phyloP scores from a whole-genome alignment of 83 land plant genomes.

The Picea engelmannii region DNA sequence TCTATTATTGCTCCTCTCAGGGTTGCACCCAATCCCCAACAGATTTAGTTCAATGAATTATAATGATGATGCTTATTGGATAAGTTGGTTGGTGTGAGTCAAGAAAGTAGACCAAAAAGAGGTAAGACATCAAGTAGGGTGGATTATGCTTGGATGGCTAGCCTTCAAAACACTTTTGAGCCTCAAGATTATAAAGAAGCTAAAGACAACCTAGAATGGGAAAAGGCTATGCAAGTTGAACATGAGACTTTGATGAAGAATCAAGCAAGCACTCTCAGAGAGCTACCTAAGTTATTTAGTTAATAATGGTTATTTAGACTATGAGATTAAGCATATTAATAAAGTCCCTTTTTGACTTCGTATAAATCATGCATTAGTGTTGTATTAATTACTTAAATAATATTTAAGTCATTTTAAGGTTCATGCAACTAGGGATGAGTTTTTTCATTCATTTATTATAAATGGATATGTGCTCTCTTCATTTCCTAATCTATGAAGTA shows the following conservation, averaged over 20 bases:
- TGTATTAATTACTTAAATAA: neutral
- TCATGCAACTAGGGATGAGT: too few relatives aligned
- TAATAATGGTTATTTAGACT: too few relatives aligned
- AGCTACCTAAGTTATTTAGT: neutral
- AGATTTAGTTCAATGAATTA: too few relatives aligned
- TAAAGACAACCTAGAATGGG: neutral
- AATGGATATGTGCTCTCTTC: neutral
- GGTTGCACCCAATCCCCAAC: too few relatives aligned
- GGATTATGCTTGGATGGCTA: neutral
- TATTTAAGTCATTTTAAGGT: too few relatives aligned
- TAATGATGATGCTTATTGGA: neutral
- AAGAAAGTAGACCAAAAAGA: neutral
- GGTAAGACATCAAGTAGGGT: neutral
- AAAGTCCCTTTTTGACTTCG: neutral
- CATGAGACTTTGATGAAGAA: neutral
- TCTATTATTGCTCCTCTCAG: too few relatives aligned
- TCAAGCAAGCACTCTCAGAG: neutral
- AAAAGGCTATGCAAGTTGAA: neutral
- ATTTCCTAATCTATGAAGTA: neutral
- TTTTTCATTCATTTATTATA: neutral
- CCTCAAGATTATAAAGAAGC: neutral
- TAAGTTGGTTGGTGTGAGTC: neutral
- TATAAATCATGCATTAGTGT: neutral
- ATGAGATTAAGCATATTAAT: neutral
- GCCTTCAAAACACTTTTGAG: neutral